Evolutionary conservation across 2,329 filamentous ascomycete species (phyloP).

Genomic region (Sporothrix schenckii): DNA sequence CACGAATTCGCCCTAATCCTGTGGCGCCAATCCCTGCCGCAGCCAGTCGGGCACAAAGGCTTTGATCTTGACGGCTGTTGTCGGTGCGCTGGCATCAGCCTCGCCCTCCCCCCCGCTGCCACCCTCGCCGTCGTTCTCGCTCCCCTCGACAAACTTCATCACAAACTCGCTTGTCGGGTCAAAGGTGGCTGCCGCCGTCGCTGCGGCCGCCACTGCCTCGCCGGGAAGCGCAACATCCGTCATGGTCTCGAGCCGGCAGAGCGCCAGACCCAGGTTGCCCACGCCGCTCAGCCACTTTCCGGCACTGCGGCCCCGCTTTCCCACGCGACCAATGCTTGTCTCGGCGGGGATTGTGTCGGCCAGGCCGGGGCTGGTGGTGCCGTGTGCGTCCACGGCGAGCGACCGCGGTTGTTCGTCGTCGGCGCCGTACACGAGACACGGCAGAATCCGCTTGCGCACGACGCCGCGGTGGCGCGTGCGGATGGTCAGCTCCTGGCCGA

Average conservation of each 20-base stretch:
- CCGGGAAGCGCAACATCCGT: conserved; percentile 72
- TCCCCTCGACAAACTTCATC: conserved; percentile 41
- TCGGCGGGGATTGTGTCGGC: conserved; percentile 49
- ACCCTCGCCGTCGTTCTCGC: conserved; percentile 42
- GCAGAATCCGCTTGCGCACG: conserved; percentile 85
- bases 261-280: conserved; percentile 82
- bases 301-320: conserved; percentile 66
- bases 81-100: conserved; percentile 49
- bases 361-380: conserved; percentile 42
- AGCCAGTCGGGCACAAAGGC: conserved; percentile 85
- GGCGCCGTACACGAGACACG: conserved; percentile 69
- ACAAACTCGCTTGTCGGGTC: conserved; percentile 65
- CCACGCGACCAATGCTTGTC: conserved; percentile 55
- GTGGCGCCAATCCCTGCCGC: conserved; percentile 46
- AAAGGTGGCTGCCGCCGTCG: conserved; percentile 63
- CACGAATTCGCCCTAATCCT: too few species aligned
- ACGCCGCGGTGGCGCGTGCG: conserved; percentile 93
- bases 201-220: conserved; percentile 63
- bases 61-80: conserved; percentile 59
- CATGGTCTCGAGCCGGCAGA: conserved; percentile 91
- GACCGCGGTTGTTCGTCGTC: conserved; percentile 45
- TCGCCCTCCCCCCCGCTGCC: conserved; percentile 41
- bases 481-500: conserved; percentile 95
- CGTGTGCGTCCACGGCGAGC: conserved; percentile 50
- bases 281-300: conserved; percentile 77